Percentiles rank a stretch among this genome's conserved stretches.
Conservation (phyloP, 83 land plant species). For the Isoetes engelmannii region DNA sequence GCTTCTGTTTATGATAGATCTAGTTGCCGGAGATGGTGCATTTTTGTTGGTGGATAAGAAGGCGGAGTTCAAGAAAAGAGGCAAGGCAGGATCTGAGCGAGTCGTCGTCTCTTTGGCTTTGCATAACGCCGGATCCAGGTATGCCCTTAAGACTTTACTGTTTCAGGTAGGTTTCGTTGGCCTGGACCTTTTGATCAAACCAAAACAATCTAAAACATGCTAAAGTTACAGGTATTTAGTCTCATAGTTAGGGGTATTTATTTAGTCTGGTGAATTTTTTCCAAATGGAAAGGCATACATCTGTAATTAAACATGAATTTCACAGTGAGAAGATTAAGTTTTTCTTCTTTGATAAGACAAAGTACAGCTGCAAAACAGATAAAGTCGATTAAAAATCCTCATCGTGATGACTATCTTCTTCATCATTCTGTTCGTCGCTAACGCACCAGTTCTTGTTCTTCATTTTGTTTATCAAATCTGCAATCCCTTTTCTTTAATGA, state of each 20-base stretch:
- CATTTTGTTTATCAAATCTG: too few relatives aligned
- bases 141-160: conserved; percentile 10
- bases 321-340: too few relatives aligned
- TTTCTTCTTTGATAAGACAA: too few relatives aligned
- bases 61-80: conserved; percentile 35
- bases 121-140: conserved; percentile 77
- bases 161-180: neutral
- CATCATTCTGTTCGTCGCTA: too few relatives aligned
- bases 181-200: too few relatives aligned
- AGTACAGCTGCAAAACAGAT: too few relatives aligned
- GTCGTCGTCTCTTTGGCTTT: conserved; percentile 61
- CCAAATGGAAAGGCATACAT: neutral
- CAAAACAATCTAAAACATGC: neutral
- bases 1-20: neutral
- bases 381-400: too few relatives aligned
- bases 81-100: conserved; percentile 54
- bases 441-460: too few relatives aligned
- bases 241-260: neutral
- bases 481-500: too few relatives aligned
- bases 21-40: conserved; percentile 36
- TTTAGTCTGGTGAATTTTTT: neutral
- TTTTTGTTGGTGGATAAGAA: conserved; percentile 84
- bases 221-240: neutral
- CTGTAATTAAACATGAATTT: neutral
- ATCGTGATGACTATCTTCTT: too few relatives aligned